A percentile compares a stretch with the other conserved stretches of the same genome.
Conservation (phyloP, 2,329 filamentous ascomycete genomes). For the Furcasterigmium sp. region DNA sequence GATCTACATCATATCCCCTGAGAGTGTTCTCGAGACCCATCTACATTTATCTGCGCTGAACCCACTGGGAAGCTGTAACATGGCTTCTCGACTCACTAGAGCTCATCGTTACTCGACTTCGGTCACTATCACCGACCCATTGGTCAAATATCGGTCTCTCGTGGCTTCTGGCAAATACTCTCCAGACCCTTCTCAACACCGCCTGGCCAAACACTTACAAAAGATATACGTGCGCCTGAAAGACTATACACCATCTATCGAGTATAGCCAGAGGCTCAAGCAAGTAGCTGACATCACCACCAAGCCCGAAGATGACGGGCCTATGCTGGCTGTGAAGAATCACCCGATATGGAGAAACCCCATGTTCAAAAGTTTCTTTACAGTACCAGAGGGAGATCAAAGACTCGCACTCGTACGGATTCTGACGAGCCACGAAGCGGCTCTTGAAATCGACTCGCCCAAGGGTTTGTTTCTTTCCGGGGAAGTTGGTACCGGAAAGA, state of each 20-base stretch:
- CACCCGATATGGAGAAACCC: constrained; percentile 56
- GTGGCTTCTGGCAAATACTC: constrained; percentile 61
- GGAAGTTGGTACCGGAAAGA: constrained; percentile 79
- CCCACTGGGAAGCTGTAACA: too few species aligned
- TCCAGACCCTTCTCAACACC: constrained; percentile 67
- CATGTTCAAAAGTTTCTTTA: constrained; percentile 55
- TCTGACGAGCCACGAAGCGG: constrained; percentile 66
- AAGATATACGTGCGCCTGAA: constrained; percentile 71
- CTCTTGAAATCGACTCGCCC: constrained; percentile 66
- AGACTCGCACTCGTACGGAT: constrained; percentile 61
- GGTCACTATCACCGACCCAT: constrained; percentile 62
- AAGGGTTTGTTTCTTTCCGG: constrained; percentile 73
- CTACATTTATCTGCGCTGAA: too few species aligned
- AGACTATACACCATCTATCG: constrained; percentile 68
- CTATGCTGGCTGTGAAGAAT: constrained; percentile 40
- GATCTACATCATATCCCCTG: too few species aligned
- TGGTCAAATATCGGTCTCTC: constrained; percentile 70
- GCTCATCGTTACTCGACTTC: constrained; percentile 34
- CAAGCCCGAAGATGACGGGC: constrained; percentile 20
- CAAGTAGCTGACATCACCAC: constrained; percentile 46
- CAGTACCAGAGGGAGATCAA: constrained; percentile 48
- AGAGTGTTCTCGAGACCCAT: too few species aligned
- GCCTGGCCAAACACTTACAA: constrained; percentile 69
- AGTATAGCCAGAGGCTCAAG: constrained; percentile 62
- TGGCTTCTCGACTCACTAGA: not conserved